A percentile compares a stretch with the other conserved stretches of the same genome.
phyloP scores from a whole-genome alignment of 495 filamentous ascomycete genomes.

The Staphylotrichum tortipilum region DNA sequence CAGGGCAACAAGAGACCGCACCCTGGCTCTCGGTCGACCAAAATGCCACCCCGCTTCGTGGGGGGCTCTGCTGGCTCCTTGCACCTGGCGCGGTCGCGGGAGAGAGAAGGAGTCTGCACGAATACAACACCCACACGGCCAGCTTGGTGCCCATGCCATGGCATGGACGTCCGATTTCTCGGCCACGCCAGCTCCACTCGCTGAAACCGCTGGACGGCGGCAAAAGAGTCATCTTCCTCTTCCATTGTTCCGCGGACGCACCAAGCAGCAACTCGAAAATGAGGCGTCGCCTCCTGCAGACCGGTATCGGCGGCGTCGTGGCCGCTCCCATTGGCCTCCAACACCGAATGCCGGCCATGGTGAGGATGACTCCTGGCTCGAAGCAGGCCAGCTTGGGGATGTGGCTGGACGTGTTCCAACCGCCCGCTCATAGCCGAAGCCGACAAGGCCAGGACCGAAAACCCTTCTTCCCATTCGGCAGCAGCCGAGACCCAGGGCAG shows the following conservation, averaged over 20 bases:
- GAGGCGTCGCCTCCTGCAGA: background rate
- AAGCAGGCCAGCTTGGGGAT: too few species aligned
- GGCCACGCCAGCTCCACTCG: background rate
- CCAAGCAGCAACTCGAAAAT: background rate
- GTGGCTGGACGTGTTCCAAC: too few species aligned
- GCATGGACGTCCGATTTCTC: too few species aligned
- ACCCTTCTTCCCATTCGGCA: background rate
- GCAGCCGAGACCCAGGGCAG: background rate
- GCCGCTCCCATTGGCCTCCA: background rate
- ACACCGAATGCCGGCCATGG: background rate
- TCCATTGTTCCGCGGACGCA: background rate
- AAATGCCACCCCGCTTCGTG: background rate
- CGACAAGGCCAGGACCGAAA: background rate
- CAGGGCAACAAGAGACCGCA: background rate
- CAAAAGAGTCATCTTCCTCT: conserved; percentile 7
- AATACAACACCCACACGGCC: too few species aligned
- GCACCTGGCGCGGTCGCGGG: too few species aligned
- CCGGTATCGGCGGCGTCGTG: conserved; percentile 8
- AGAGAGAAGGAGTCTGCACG: too few species aligned
- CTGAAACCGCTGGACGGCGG: background rate
- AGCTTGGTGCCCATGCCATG: too few species aligned
- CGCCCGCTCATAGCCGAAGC: too few species aligned
- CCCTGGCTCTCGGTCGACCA: background rate
- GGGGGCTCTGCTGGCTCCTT: background rate
- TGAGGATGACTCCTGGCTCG: too few species aligned